A percentile compares a stretch with the other conserved stretches of the same genome.
These are phyloP conservation scores for Candida pseudocylindracea DNA, from an alignment of 1,139 yeast genomes.

Conservation along the genomic window DNA sequence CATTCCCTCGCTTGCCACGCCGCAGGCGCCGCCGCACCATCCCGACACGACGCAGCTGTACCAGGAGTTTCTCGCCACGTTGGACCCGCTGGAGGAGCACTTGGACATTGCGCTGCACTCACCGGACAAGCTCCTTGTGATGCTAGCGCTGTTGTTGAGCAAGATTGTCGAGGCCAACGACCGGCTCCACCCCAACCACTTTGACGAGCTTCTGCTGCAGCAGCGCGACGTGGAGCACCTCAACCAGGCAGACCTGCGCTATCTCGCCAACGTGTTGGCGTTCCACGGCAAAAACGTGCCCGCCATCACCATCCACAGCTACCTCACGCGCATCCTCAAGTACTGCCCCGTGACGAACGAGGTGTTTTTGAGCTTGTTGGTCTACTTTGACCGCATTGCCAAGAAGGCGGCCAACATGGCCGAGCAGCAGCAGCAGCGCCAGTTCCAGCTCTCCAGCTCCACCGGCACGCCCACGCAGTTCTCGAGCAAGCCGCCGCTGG, in stretches of 20 bases:
- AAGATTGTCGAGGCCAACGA: conserved; percentile 91
- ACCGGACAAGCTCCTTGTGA: conserved; percentile 53
- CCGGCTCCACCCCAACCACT: conserved; percentile 51
- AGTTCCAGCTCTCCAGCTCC: conserved; percentile 4
- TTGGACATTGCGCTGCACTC: conserved; percentile 71
- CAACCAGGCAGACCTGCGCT: conserved; percentile 27
- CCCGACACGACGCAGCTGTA: conserved; percentile 25
- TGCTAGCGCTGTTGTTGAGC: conserved; percentile 69
- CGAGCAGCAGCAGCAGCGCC: conserved; percentile 3
- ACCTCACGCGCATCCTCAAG: conserved; percentile 71
- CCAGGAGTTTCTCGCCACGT: conserved; percentile 15
- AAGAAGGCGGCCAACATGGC: conserved; percentile 50
- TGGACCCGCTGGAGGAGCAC: conserved; percentile 21
- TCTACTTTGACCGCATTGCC: conserved; percentile 87
- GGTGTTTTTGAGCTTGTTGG: conserved; percentile 72
- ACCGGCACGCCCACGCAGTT: no score
- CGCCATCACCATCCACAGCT: conserved; percentile 77
- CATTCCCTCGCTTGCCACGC: no score
- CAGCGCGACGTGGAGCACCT: conserved; percentile 13
- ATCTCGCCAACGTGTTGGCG: conserved; percentile 59
- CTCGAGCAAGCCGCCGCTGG: conserved; percentile 9
- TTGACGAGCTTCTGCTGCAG: conserved; percentile 13
- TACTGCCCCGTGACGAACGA: conserved; percentile 97
- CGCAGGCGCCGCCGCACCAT: neutral
- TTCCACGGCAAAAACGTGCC: conserved; percentile 95